Base-by-base conservation (phyloP, 2,329 filamentous ascomycete species). In the Aureobasidium pullulans region DNA sequence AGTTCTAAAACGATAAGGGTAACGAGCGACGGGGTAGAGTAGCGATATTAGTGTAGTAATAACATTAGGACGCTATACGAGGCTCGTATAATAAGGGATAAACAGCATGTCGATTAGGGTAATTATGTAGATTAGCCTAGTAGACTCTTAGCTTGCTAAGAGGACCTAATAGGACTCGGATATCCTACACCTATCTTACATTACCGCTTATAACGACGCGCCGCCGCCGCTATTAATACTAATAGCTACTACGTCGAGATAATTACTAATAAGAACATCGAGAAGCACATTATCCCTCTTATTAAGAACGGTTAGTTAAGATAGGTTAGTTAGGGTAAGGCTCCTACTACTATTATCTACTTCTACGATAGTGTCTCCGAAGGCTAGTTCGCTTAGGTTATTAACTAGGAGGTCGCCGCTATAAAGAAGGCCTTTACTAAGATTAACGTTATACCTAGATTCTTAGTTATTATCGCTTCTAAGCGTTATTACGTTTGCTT, bases 401-500 rank as follows among this genome's bases (percentile, higher is more conserved):
- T 99, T 9, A 79, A 89, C 1, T 77, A 85, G n/a, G 94, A 99
- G 69, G 81, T 97, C 0, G 70, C 72, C 0, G 81, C 87, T 64
- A 86, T 97, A 73, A 88, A 87, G 73, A 71, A 77, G 0, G 52
- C 79, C 65, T 56, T 72, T 37, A 66, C 64, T 58, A 72, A 71
- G 56, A 46, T 61, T 6, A 28, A 67, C 16, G 8, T 5, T 5
- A 64, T 74, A 11, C 81, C 88, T 2, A 88, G 88, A 70, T 86
- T 96, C 67, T 91, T 91, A 0, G 90, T 96, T 10, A 84, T 96
- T 40, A 82, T 97, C 47, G 92, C 89, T 1, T 91, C 89, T 1
- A 99, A 99, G 80, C 88, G 94, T 3, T 94, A 99, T 66, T 92
- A 96, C 68, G 85, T 96, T 57, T 88, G 94, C 15, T 91, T 96